Conservation (phyloP, 176 grass and related monocot species). For the Bothriochloa decipiens region DNA sequence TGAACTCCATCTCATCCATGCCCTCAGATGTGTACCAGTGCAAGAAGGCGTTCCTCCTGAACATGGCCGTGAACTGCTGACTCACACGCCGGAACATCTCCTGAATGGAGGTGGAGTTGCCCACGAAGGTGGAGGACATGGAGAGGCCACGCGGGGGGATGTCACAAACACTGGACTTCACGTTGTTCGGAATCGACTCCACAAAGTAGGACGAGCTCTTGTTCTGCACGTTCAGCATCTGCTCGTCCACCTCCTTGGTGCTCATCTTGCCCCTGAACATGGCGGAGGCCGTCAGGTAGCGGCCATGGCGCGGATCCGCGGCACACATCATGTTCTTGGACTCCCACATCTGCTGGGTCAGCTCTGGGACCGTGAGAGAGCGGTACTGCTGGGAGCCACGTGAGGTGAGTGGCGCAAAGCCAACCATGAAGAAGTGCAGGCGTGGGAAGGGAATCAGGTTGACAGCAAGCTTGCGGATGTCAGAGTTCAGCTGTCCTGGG, state of each 20-base stretch:
- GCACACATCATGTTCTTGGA: slow-evolving; percentile 92
- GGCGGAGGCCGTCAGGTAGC: slow-evolving; percentile 74
- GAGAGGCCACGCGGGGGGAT: slow-evolving; percentile 66
- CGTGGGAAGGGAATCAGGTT: slow-evolving; percentile 81
- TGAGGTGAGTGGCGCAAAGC: slow-evolving; percentile 71
- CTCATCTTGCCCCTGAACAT: slow-evolving; percentile 94
- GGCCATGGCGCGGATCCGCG: slow-evolving; percentile 61
- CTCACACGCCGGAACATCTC: slow-evolving; percentile 80
- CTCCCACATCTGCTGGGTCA: slow-evolving; percentile 89
- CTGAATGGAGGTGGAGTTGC: slow-evolving; percentile 84
- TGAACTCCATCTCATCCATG: slow-evolving; percentile 90
- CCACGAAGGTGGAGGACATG: slow-evolving; percentile 74
- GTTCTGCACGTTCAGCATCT: slow-evolving; percentile 85
- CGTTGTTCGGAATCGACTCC: slow-evolving; percentile 78
- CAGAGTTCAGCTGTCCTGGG: slow-evolving; percentile 82
- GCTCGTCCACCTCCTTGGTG: slow-evolving; percentile 89
- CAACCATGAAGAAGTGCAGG: slow-evolving; percentile 94
- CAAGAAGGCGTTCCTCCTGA: slow-evolving; percentile 90
- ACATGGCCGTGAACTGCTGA: slow-evolving; percentile 90
- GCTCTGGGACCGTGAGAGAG: slow-evolving; percentile 66
- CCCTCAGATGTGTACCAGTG: slow-evolving; percentile 75
- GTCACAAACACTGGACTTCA: slow-evolving; percentile 80
- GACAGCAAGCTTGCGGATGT: slow-evolving; percentile 78
- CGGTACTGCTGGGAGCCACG: slow-evolving; percentile 81
- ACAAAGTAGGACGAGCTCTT: slow-evolving; percentile 87